Conservation (phyloP, 2,329 filamentous ascomycete species). For the Epichloe uncinata region DNA sequence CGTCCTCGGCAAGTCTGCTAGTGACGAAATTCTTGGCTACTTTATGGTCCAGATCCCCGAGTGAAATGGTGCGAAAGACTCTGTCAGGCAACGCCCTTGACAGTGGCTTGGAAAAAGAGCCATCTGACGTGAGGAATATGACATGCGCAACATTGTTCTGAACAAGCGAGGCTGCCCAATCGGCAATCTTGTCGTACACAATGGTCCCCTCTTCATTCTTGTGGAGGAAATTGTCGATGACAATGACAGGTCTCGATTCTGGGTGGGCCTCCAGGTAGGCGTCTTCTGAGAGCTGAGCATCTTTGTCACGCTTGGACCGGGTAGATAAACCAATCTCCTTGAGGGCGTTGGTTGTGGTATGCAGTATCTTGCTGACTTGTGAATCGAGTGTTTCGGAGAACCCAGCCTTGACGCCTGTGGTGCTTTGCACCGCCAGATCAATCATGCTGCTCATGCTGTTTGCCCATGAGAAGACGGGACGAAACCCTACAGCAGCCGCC, state of each 20-base stretch:
- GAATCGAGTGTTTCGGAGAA: slow-evolving; percentile 88
- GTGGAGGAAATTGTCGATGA: slow-evolving; percentile 86
- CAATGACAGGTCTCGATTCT: slow-evolving; percentile 66
- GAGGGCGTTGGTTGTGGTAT: slow-evolving; percentile 67
- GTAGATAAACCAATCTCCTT: slow-evolving; percentile 61
- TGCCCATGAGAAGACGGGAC: slow-evolving; percentile 91
- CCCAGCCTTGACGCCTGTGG: slow-evolving; percentile 85
- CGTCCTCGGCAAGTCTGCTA: slow-evolving; percentile 53
- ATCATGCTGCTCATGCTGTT: slow-evolving; percentile 88
- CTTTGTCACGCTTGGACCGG: slow-evolving; percentile 59
- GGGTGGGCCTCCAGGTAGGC: slow-evolving; percentile 85
- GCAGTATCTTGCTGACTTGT: slow-evolving; percentile 79
- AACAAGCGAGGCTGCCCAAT: slow-evolving; percentile 80
- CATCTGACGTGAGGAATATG: slow-evolving; percentile 83
- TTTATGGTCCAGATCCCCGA: slow-evolving; percentile 76
- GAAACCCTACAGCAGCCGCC: slow-evolving; percentile 74
- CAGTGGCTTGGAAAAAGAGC: slow-evolving; percentile 76
- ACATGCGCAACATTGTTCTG: slow-evolving; percentile 86
- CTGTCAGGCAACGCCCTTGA: slow-evolving; percentile 81
- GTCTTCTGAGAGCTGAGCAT: slow-evolving; percentile 61
- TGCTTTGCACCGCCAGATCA: slow-evolving; percentile 84
- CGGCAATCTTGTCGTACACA: slow-evolving; percentile 69
- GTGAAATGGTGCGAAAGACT: slow-evolving; percentile 72
- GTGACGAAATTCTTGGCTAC: slow-evolving; percentile 87
- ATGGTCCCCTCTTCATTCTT: slow-evolving; percentile 52